Evolutionary conservation across 305 asterid species (phyloP).

Genomic region (Ajuga reptans): DNA sequence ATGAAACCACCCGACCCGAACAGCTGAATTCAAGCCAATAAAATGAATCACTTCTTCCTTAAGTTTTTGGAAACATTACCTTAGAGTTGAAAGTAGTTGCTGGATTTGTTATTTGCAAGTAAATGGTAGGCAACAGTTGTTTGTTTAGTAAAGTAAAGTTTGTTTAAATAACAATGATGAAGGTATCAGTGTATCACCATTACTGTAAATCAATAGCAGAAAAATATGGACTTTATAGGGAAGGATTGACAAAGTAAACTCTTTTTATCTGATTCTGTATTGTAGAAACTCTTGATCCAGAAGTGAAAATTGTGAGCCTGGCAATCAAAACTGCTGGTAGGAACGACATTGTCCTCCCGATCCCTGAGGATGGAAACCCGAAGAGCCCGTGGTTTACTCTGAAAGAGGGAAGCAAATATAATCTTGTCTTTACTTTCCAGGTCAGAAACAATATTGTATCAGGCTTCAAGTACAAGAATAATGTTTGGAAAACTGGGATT

Average conservation of each 20-base stretch:
- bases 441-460: conserved; percentile 88
- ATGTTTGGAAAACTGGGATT: conserved; percentile 84
- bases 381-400: conserved; percentile 74
- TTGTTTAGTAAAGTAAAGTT: background rate
- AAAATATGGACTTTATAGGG: no score
- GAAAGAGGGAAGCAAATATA: conserved; percentile 88
- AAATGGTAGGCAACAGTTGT: background rate
- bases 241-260: background rate
- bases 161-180: background rate
- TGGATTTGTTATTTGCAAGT: background rate
- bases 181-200: background rate
- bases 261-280: background rate
- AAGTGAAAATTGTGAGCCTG: conserved; percentile 75
- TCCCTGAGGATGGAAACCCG: conserved; percentile 75
- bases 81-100: background rate
- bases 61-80: background rate
- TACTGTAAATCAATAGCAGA: background rate
- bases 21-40: background rate
- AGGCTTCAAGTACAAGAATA: conserved; percentile 82
- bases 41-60: background rate
- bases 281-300: conserved; percentile 80
- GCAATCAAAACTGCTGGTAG: conserved; percentile 71
- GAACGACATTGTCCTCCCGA: conserved; percentile 62
- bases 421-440: conserved; percentile 68
- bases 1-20: no score